A percentile compares a stretch with the other conserved stretches of the same genome.
phyloP scores from a whole-genome alignment of 2,329 filamentous ascomycete species.

The Curvularia sp. region DNA sequence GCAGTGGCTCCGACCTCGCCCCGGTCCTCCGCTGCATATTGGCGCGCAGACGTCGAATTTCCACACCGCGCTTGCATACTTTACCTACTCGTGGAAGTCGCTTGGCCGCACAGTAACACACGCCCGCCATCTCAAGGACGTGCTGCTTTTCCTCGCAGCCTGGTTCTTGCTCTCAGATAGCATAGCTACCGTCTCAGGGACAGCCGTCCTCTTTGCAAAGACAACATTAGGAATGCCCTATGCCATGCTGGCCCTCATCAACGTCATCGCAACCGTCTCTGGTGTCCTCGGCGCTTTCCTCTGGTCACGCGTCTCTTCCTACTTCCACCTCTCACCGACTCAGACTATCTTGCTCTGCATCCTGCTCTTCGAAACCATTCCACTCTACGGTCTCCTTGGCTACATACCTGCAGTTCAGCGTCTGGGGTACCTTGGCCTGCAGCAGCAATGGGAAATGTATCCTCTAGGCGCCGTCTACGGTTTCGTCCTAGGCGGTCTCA shows the following conservation, averaged over 20 bases:
- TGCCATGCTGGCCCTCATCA: slow-evolving; percentile 88
- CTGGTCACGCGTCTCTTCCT: slow-evolving; percentile 80
- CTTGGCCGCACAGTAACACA: slow-evolving; percentile 80
- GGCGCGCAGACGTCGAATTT: slow-evolving; percentile 33
- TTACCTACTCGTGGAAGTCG: slow-evolving; percentile 84
- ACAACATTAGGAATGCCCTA: slow-evolving; percentile 89
- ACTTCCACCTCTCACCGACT: slow-evolving; percentile 73
- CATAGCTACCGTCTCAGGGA: slow-evolving; percentile 92
- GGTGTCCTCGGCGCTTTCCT: slow-evolving; percentile 88
- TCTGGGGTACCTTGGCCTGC: slow-evolving; percentile 82
- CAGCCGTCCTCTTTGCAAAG: slow-evolving; percentile 94
- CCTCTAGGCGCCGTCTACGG: slow-evolving; percentile 89
- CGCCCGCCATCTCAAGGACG: slow-evolving; percentile 74
- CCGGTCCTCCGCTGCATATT: slow-evolving; percentile 73
- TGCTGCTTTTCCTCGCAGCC: slow-evolving; percentile 79
- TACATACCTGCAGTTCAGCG: slow-evolving; percentile 80
- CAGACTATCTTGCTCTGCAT: slow-evolving; percentile 95
- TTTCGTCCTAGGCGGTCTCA: slow-evolving; percentile 90
- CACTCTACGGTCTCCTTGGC: slow-evolving; percentile 86
- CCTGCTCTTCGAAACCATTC: slow-evolving; percentile 87
- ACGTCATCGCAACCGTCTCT: slow-evolving; percentile 84
- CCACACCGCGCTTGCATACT: slow-evolving; percentile 71
- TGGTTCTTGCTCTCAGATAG: slow-evolving; percentile 97
- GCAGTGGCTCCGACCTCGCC: slow-evolving; percentile 84
- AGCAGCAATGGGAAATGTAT: slow-evolving; percentile 97